Conservation (phyloP, 257 asterid genomes). For the Craterostigma plantagineum region DNA sequence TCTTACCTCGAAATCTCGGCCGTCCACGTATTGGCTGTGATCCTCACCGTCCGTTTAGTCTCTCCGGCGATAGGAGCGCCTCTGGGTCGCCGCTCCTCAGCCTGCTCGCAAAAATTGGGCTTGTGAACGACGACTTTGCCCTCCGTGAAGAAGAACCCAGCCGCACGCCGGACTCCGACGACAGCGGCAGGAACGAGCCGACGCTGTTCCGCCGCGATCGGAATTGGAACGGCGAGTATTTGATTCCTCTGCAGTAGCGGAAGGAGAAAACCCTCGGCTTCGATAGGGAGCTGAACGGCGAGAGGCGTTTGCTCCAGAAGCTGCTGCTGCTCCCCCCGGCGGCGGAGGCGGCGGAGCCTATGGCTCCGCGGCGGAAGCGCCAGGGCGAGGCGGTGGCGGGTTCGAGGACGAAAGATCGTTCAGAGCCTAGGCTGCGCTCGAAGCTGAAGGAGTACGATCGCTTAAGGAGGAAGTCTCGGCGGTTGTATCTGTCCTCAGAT, state of each 20-base stretch:
- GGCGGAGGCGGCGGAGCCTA: constrained; percentile 6
- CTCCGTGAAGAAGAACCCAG: constrained; percentile 55
- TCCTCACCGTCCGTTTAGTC: constrained; percentile 55
- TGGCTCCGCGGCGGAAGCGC: constrained; percentile 52
- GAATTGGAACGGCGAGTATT: constrained; percentile 64
- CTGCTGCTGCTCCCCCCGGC: constrained; percentile 24
- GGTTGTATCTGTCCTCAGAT: constrained; percentile 49
- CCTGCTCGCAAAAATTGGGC: constrained; percentile 94
- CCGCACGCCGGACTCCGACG: constrained; percentile 59
- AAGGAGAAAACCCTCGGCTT: constrained; percentile 70
- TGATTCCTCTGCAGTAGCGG: constrained; percentile 78
- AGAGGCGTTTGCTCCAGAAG: constrained; percentile 74
- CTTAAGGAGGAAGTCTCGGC: constrained; percentile 60
- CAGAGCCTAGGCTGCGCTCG: constrained; percentile 78
- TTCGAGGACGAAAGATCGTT: constrained; percentile 38
- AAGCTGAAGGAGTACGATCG: constrained; percentile 88
- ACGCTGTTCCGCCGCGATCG: constrained; percentile 41
- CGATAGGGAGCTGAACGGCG: constrained; percentile 63
- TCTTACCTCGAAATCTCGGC: constrained; percentile 4
- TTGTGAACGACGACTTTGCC: constrained; percentile 76
- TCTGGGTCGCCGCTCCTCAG: constrained; percentile 93
- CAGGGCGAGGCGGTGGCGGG: constrained; percentile 81
- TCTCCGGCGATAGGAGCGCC: constrained; percentile 85
- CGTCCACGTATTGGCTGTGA: constrained; percentile 33
- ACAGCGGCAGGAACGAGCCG: constrained; percentile 38